A percentile compares a stretch with the other conserved stretches of the same genome.
These are phyloP conservation scores for Paramecium pentaurelia DNA, from an alignment of 73 alveolate genomes.

Conservation along the genomic window DNA sequence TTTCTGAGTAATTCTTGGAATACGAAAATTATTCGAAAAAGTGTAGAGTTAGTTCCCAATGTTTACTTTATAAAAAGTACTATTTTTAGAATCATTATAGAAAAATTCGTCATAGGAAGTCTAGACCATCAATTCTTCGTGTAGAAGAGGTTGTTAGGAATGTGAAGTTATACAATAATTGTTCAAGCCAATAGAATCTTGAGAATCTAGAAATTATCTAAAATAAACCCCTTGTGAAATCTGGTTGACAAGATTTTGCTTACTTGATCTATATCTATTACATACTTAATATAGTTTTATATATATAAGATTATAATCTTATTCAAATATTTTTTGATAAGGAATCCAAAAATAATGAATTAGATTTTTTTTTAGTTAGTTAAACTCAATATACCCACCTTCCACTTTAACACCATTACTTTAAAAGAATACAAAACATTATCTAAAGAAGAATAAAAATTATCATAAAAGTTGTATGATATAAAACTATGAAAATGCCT, in stretches of 20 bases:
- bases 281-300: not conserved
- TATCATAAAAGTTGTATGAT: not conserved
- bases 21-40: not conserved
- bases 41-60: not conserved
- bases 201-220: not conserved
- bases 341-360: not conserved
- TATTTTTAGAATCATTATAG: not conserved
- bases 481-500: not conserved
- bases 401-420: not conserved
- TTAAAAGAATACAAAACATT: not conserved
- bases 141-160: not conserved
- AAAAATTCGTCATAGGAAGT: not conserved
- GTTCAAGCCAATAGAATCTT: not conserved
- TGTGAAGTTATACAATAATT: not conserved
- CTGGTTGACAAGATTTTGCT: not conserved
- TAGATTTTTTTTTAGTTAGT: not conserved
- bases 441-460: not conserved
- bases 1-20: not conserved
- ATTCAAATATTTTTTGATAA: not conserved
- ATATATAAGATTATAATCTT: not conserved
- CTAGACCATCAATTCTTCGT: not conserved
- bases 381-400: not conserved
- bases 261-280: not conserved
- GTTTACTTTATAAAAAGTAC: not conserved
- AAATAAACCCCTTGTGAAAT: not conserved